A percentile compares a stretch with the other conserved stretches of the same genome.
Evolutionary conservation across 768 basidiomycete species (phyloP).

Genomic region (Infundibulicybe gibba): DNA sequence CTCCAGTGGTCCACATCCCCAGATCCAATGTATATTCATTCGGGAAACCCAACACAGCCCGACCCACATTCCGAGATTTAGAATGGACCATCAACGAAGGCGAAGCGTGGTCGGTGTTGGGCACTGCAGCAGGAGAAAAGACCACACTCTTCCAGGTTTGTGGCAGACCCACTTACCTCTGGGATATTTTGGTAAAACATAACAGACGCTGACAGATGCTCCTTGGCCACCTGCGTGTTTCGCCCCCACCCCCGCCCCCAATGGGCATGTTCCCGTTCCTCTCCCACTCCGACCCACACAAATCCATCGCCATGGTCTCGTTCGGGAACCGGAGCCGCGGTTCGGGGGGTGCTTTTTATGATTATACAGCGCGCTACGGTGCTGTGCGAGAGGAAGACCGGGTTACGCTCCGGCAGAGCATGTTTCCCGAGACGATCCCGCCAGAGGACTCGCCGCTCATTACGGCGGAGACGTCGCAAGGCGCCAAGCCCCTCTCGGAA

Average conservation of each 20-base stretch:
- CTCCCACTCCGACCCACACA: slow-evolving; percentile 43
- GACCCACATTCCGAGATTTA: slow-evolving; percentile 49
- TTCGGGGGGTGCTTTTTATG: slow-evolving; percentile 75
- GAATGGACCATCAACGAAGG: slow-evolving; percentile 58
- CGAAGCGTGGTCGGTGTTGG: slow-evolving; percentile 76
- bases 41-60: slow-evolving; percentile 44
- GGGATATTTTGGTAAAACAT: not conserved
- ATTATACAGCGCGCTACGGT: slow-evolving; percentile 91
- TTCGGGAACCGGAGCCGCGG: slow-evolving; percentile 60
- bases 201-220: slow-evolving; percentile 42
- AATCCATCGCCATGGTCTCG: slow-evolving; percentile 53
- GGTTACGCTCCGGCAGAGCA: slow-evolving; percentile 67
- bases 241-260: slow-evolving; percentile 56
- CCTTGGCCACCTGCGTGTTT: slow-evolving; percentile 66
- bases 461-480: slow-evolving; percentile 15
- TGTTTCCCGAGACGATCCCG: slow-evolving; percentile 52
- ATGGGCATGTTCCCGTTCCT: slow-evolving; percentile 81
- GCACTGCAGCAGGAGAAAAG: slow-evolving; percentile 62
- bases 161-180: not conserved
- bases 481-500: slow-evolving; percentile 12
- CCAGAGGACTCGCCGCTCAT: slow-evolving; percentile 20
- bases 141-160: slow-evolving; percentile 62
- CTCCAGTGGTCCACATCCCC: slow-evolving; percentile 33
- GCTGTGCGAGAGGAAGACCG: slow-evolving; percentile 83
- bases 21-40: slow-evolving; percentile 55